These are phyloP conservation scores for Diplodia scrobiculata DNA, from an alignment of 2,329 filamentous ascomycete genomes.

Conservation along the genomic window DNA sequence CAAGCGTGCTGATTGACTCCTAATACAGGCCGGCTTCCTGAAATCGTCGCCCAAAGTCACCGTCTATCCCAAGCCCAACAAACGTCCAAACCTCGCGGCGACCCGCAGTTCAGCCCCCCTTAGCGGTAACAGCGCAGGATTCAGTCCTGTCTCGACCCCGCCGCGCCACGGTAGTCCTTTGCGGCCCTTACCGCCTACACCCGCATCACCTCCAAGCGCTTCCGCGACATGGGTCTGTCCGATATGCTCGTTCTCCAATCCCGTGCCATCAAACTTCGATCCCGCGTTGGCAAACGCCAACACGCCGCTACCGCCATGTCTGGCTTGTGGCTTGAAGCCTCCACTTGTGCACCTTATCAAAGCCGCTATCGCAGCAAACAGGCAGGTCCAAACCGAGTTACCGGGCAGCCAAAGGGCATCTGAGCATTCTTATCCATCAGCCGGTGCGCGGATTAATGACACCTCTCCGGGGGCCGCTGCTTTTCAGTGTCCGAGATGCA, in stretches of 20 bases:
- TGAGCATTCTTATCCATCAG: constrained; percentile 42
- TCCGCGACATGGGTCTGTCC: constrained; percentile 84
- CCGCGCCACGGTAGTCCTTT: constrained; percentile 43
- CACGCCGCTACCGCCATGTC: constrained; percentile 80
- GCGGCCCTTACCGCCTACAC: constrained; percentile 45
- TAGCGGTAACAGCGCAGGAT: constrained; percentile 42
- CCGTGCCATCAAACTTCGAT: constrained; percentile 91
- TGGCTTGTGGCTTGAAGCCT: constrained; percentile 93
- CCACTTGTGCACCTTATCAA: constrained; percentile 80
- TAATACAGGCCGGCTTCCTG: constrained; percentile 74
- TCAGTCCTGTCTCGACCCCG: constrained; percentile 37
- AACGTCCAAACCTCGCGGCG: constrained; percentile 55
- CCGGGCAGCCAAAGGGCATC: constrained; percentile 41
- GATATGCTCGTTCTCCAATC: constrained; percentile 94
- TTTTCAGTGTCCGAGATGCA: constrained; percentile 75
- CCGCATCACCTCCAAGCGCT: constrained; percentile 50
- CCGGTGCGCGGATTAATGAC: neutral
- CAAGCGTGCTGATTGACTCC: constrained; percentile 23
- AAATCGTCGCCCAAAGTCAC: constrained; percentile 96
- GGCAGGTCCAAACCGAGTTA: constrained; percentile 43
- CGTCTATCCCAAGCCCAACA: constrained; percentile 77
- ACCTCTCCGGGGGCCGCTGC: constrained; percentile 24
- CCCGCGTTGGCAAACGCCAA: constrained; percentile 75
- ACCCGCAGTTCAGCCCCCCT: constrained; percentile 40
- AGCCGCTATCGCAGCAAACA: constrained; percentile 74